Percentiles rank a stretch among this genome's conserved stretches.
These are phyloP conservation scores for Cyathus olla DNA, from an alignment of 1,284 basidiomycete genomes.

Conservation along the genomic window DNA sequence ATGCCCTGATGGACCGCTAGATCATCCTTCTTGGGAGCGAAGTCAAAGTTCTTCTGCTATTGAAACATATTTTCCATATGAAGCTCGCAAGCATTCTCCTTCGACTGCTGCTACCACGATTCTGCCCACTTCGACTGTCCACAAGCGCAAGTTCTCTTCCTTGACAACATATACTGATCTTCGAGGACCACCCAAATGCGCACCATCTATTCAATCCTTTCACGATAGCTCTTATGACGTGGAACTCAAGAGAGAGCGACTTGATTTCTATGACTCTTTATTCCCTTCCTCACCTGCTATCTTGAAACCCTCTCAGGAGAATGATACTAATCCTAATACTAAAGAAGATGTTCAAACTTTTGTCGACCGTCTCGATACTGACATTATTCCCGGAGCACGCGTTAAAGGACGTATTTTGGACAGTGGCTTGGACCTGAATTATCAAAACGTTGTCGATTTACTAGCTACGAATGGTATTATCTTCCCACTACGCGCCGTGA, in stretches of 20 bases:
- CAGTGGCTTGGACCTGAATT: constrained; percentile 36
- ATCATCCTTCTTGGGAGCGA: constrained; percentile 18
- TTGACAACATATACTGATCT: constrained; percentile 55
- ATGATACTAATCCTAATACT: background rate
- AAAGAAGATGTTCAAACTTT: constrained; percentile 34
- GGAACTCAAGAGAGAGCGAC: constrained; percentile 49
- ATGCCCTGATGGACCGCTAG: background rate
- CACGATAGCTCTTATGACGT: constrained; percentile 61
- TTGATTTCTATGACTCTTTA: constrained; percentile 37
- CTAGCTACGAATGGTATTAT: constrained; percentile 52
- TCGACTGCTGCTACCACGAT: background rate
- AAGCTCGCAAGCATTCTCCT: background rate
- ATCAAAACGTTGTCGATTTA: constrained; percentile 57
- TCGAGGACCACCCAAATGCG: constrained; percentile 49
- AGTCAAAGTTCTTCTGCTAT: constrained; percentile 3
- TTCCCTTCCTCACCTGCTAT: constrained; percentile 14
- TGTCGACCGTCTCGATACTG: constrained; percentile 47
- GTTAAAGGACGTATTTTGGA: constrained; percentile 52
- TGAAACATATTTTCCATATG: background rate
- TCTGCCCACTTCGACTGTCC: background rate
- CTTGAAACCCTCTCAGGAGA: constrained; percentile 5
- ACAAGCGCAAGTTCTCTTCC: constrained; percentile 12
- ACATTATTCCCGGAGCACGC: constrained; percentile 57
- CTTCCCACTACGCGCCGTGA: background rate
- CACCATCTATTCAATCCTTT: constrained; percentile 48